phyloP scores from a whole-genome alignment of 805 yeast species.

The Starmerella bombicola region DNA sequence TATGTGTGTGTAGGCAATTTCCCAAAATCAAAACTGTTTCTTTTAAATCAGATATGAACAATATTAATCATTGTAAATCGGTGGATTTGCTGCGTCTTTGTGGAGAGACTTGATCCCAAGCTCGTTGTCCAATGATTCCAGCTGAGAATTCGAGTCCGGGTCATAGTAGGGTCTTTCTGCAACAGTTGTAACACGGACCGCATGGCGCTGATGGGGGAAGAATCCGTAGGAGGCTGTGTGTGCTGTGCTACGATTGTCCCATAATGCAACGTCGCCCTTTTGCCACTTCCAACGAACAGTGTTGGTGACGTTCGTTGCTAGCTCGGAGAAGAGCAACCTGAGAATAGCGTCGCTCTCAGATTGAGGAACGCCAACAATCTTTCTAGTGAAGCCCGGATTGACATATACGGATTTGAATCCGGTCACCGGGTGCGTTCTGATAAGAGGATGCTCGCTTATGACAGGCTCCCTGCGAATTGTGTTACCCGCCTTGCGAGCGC shows the following conservation, averaged over 20 bases:
- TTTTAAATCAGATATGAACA: too few species aligned
- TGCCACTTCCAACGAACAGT: constrained; percentile 63
- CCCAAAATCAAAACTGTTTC: neutral
- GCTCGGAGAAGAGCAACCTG: constrained; percentile 41
- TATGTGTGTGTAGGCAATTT: neutral
- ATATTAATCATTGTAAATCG: constrained; percentile 27
- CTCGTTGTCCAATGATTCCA: constrained; percentile 21
- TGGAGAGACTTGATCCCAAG: constrained; percentile 21
- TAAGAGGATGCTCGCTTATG: constrained; percentile 53
- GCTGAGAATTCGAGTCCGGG: constrained; percentile 21
- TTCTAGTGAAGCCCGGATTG: constrained; percentile 49
- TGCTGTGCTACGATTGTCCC: constrained; percentile 65
- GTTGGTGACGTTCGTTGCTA: constrained; percentile 44
- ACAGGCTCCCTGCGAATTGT: constrained; percentile 54
- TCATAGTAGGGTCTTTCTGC: constrained; percentile 51
- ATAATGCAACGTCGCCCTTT: constrained; percentile 54
- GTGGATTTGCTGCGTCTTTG: constrained; percentile 25
- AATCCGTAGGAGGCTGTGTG: constrained; percentile 65
- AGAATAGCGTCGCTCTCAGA: constrained; percentile 53
- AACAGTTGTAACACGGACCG: constrained; percentile 58
- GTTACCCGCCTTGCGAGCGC: constrained; percentile 44
- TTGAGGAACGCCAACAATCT: constrained; percentile 53
- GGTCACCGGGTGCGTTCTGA: constrained; percentile 62
- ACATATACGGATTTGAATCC: constrained; percentile 48
- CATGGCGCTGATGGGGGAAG: constrained; percentile 59